phyloP scores from a whole-genome alignment of 2,329 filamentous ascomycete species.

The Trichoderma sp. region DNA sequence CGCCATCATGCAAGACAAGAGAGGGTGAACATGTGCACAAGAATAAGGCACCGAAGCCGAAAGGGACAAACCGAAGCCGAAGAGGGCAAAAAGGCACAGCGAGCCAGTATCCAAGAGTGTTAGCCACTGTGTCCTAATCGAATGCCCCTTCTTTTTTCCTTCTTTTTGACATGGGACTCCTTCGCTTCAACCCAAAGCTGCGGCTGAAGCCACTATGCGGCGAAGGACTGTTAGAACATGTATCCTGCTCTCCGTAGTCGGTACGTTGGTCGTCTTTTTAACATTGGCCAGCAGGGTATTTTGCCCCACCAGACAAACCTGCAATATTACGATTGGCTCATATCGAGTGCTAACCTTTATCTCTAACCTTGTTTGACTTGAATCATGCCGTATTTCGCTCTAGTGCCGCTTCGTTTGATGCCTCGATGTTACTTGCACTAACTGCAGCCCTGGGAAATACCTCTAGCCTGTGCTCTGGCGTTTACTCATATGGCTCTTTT shows the following conservation, averaged over 20 bases:
- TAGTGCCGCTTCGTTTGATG: neutral
- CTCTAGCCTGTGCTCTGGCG: neutral
- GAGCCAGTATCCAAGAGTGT: neutral
- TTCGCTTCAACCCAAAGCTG: neutral
- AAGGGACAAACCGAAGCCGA: neutral
- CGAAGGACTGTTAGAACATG: neutral
- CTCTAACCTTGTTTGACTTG: neutral
- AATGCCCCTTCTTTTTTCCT: neutral
- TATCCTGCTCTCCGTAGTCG: neutral
- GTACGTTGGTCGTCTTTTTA: neutral
- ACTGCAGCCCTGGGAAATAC: neutral
- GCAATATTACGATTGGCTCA: neutral
- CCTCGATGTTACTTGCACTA: neutral
- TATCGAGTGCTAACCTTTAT: neutral
- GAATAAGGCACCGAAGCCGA: neutral
- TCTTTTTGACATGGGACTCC: neutral
- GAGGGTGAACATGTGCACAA: neutral
- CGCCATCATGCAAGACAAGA: neutral
- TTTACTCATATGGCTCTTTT: neutral
- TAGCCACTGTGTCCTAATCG: neutral
- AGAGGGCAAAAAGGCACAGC: neutral
- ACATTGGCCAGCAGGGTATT: neutral
- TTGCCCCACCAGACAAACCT: neutral
- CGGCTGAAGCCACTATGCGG: neutral
- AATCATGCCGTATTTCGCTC: neutral